Conservation (phyloP, 179 eudicot genomes). For the Gypsophila paniculata region DNA sequence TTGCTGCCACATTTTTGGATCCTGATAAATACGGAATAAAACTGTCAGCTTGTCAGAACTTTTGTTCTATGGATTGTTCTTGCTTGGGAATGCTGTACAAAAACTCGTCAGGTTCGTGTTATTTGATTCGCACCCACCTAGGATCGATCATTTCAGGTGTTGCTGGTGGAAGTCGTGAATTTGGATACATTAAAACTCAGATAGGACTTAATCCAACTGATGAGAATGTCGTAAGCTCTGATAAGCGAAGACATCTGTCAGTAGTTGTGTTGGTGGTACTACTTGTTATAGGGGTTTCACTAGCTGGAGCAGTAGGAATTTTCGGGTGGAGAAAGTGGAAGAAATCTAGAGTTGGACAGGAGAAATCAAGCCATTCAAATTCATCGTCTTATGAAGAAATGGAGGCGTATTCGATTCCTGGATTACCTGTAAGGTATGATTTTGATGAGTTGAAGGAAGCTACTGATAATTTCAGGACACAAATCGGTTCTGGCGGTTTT, state of each 20-base stretch:
- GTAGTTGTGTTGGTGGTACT: conserved; percentile 47
- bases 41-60: conserved; percentile 48
- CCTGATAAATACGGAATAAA: conserved; percentile 41
- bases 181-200: conserved; percentile 51
- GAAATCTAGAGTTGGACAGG: conserved; percentile 22
- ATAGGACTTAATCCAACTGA: conserved; percentile 20
- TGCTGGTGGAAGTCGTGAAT: conserved; percentile 20
- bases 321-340: conserved; percentile 45
- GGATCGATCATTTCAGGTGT: conserved; percentile 47
- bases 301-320: conserved; percentile 29
- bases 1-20: conserved; percentile 35
- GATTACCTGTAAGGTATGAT: conserved; percentile 55
- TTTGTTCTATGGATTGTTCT: conserved; percentile 57
- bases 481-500: conserved; percentile 78
- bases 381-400: conserved; percentile 42
- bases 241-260: conserved; percentile 23
- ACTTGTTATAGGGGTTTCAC: conserved; percentile 39
- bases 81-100: conserved; percentile 60
- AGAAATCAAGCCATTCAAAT: conserved; percentile 21
- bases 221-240: neutral
- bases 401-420: conserved; percentile 63
- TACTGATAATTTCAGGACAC: conserved; percentile 53
- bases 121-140: conserved; percentile 35
- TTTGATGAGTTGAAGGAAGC: conserved; percentile 55
- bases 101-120: conserved; percentile 60